These are phyloP conservation scores for Volvox carteri DNA, from an alignment of 163 green algal genomes.

Conservation along the genomic window DNA sequence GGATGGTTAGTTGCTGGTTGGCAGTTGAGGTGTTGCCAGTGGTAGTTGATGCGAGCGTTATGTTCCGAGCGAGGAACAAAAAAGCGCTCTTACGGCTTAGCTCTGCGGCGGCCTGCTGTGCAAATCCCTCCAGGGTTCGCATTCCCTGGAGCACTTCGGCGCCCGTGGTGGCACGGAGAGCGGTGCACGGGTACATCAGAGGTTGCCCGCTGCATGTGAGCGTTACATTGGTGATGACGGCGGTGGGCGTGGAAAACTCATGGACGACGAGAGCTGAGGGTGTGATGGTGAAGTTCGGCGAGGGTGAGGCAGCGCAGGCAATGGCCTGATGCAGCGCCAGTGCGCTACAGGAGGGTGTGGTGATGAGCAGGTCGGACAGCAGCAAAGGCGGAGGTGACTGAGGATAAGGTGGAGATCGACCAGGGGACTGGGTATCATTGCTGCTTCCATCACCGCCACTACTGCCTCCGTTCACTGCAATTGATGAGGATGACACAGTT, in stretches of 20 bases:
- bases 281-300: constrained; percentile 31
- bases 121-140: not conserved
- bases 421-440: not conserved
- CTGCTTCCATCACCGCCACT: no score
- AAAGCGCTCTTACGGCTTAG: not conserved
- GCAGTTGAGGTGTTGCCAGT: not conserved
- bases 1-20: not conserved
- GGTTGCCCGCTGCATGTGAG: not conserved
- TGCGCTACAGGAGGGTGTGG: not conserved
- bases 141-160: not conserved
- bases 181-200: not conserved
- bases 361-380: not conserved
- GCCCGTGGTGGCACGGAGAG: not conserved
- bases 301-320: constrained; percentile 8
- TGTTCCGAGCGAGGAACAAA: not conserved
- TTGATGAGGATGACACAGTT: no score
- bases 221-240: constrained; percentile 13
- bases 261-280: not conserved
- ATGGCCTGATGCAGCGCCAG: constrained; percentile 32
- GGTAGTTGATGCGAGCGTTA: not conserved
- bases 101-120: not conserved
- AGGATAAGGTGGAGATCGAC: not conserved
- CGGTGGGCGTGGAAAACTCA: not conserved
- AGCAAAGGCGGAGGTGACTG: not conserved
- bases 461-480: no score